Percentiles rank a stretch among this genome's conserved stretches.
Conservation (phyloP, 1,284 basidiomycete species). For the Schizophyllum amplum region DNA sequence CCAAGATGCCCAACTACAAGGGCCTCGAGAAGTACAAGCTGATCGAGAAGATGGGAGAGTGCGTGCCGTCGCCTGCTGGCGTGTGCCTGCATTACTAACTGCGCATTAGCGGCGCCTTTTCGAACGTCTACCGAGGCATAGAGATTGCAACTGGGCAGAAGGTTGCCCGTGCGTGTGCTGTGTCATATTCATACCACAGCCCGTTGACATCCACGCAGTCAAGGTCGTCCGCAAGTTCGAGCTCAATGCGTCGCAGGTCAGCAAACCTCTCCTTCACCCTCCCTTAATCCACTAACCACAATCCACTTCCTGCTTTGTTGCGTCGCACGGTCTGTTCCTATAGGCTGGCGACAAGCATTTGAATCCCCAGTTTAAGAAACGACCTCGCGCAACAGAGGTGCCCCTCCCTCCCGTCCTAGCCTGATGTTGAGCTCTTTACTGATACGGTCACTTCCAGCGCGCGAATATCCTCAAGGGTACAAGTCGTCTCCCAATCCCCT, state of each 20-base stretch:
- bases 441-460: slow-evolving; percentile 52
- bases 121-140: slow-evolving; percentile 93
- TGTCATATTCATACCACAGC: slow-evolving; percentile 5
- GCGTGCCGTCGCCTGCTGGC: slow-evolving; percentile 24
- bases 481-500: slow-evolving; percentile 11
- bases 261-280: slow-evolving; percentile 26
- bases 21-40: slow-evolving; percentile 82
- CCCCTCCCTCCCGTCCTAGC: slow-evolving; percentile 26
- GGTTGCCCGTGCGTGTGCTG: slow-evolving; percentile 66
- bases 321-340: slow-evolving; percentile 18
- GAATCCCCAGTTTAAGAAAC: slow-evolving; percentile 90
- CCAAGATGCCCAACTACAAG: slow-evolving; percentile 75
- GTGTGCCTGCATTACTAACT: slow-evolving; percentile 12
- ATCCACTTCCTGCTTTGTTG: slow-evolving; percentile 18
- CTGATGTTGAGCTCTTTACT: slow-evolving; percentile 18
- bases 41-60: slow-evolving; percentile 95
- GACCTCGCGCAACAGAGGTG: slow-evolving; percentile 95
- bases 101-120: slow-evolving; percentile 81
- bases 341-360: slow-evolving; percentile 89
- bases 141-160: slow-evolving; percentile 73
- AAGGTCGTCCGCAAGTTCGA: slow-evolving; percentile 98
- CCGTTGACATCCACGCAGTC: slow-evolving; percentile 40
- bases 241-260: slow-evolving; percentile 91
- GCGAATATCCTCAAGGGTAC: slow-evolving; percentile 93
- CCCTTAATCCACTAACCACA: slow-evolving; percentile 10